Base-by-base conservation (phyloP, 2,329 filamentous ascomycete genomes). In the Pseudogymnoascus sp. region DNA sequence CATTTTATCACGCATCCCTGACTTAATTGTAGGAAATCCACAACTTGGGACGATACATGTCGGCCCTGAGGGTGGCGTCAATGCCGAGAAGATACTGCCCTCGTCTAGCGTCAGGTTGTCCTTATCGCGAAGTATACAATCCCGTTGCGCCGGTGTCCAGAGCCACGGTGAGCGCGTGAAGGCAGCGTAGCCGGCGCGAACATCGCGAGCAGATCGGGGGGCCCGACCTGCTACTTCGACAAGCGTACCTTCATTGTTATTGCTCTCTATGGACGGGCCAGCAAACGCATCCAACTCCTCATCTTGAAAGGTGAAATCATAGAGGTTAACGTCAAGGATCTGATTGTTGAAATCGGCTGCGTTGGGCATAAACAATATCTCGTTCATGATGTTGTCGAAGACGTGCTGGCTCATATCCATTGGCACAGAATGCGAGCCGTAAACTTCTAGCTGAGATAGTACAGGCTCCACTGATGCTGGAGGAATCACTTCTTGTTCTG, bases 81-180 rank as follows among this genome's bases (percentile, higher is more conserved):
- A 37, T 6, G 59, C 62, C 5, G 66, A 53, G 6, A 64, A 60
- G 19, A 69, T 68, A 11, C n/a, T 64, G 14, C 66, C 67, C 41
- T 69, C 68, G 28, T 67, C 66, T 4, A 68, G 12, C 6, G 59
- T 60, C 11, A 69, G 26, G 61, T 66, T 62, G 12, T 64, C 61
- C 61, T 63, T 50, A 31, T 69, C 66, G 33, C 60, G 65, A 6
- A 68, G 59, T 12, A 41, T 28, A 41, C 62, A 61, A 43, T 69
- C 67, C 11, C 60, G 62, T 28, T 60, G 56, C 6, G 61, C 63
- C 26, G 67, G 67, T 41, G 31, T 69, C 60, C 62, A 69, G 7
- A 68, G 63, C 66, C 66, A 69, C 16, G 65, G 67, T 26, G 67
- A 69, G 46, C 64, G 59, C 59, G 66, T 64, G 40, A 69, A 69